These are phyloP conservation scores for Trichothecium roseum DNA, from an alignment of 2,329 filamentous ascomycete genomes.

Conservation along the genomic window DNA sequence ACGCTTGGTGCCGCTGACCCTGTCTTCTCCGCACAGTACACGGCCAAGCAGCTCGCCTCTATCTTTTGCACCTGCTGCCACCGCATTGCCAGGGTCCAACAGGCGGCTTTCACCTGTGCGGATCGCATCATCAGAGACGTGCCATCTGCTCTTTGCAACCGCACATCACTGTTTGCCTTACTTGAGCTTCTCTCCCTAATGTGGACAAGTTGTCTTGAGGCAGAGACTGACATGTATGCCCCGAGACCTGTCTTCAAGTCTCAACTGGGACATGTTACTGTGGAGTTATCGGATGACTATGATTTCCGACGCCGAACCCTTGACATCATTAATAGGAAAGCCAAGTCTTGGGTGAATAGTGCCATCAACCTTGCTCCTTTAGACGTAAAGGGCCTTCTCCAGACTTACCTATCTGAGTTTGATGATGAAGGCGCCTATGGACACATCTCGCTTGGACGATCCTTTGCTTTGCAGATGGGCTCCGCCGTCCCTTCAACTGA, in stretches of 20 bases:
- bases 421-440: conserved; percentile 86
- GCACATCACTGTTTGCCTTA: conserved; percentile 81
- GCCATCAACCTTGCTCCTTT: conserved; percentile 79
- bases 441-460: conserved; percentile 83
- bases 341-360: conserved; percentile 68
- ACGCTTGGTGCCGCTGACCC: conserved; percentile 61
- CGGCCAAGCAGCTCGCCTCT: conserved; percentile 76
- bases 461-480: conserved; percentile 89
- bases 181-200: conserved; percentile 86
- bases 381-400: conserved; percentile 88
- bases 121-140: conserved; percentile 77
- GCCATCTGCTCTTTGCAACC: conserved; percentile 83
- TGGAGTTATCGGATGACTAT: conserved; percentile 93
- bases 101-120: conserved; percentile 72
- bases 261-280: conserved; percentile 62
- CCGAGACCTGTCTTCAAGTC: conserved; percentile 77
- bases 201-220: conserved; percentile 91
- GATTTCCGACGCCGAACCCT: conserved; percentile 70
- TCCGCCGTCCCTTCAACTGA: conserved; percentile 78
- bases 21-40: conserved; percentile 79
- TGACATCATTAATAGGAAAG: conserved; percentile 64
- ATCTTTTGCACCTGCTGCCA: conserved; percentile 90
- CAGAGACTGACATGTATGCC: conserved; percentile 87
- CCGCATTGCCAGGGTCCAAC: conserved; percentile 82
- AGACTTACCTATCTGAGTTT: conserved; percentile 93